phyloP scores from a whole-genome alignment of 805 yeast species.

The Zygoascus bituminiphila region DNA sequence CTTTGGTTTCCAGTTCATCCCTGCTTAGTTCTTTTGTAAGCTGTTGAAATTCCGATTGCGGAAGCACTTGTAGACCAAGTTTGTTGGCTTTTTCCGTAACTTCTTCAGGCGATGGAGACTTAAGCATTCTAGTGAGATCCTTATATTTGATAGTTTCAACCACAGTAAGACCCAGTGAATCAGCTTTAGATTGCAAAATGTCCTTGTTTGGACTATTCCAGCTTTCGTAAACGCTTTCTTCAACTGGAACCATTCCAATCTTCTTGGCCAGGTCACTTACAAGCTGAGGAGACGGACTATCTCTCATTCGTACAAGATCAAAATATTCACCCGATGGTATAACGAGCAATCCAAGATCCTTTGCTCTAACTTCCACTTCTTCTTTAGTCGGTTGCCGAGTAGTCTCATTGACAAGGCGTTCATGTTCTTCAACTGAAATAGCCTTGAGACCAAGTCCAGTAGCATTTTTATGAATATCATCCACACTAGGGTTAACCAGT shows the following conservation, averaged over 20 bases:
- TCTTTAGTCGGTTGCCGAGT: constrained; percentile 9
- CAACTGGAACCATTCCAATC: constrained; percentile 21
- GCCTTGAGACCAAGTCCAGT: constrained; percentile 8
- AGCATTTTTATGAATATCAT: constrained; percentile 8
- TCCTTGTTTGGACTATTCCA: constrained; percentile 13
- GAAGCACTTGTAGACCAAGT: constrained; percentile 19
- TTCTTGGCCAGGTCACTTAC: constrained; percentile 5
- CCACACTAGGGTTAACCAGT: background rate
- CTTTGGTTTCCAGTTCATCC: constrained; percentile 22
- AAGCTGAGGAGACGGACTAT: constrained; percentile 13
- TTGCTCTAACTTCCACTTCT: constrained; percentile 17
- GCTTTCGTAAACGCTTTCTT: constrained; percentile 10
- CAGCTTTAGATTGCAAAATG: constrained; percentile 17
- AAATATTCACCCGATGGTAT: constrained; percentile 14
- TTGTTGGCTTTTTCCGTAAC: constrained; percentile 13
- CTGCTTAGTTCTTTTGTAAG: constrained; percentile 14
- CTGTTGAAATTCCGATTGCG: constrained; percentile 19
- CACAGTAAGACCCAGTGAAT: constrained; percentile 26
- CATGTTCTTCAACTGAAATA: constrained; percentile 10
- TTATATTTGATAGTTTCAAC: constrained; percentile 28
- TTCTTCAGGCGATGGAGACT: constrained; percentile 19
- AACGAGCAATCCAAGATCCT: constrained; percentile 22
- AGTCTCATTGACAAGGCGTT: constrained; percentile 5
- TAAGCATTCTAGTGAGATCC: constrained; percentile 14
- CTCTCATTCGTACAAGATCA: constrained; percentile 10